These are phyloP conservation scores for Leishmania tarentolae DNA, from an alignment of 208 protist genomes.

Conservation along the genomic window DNA sequence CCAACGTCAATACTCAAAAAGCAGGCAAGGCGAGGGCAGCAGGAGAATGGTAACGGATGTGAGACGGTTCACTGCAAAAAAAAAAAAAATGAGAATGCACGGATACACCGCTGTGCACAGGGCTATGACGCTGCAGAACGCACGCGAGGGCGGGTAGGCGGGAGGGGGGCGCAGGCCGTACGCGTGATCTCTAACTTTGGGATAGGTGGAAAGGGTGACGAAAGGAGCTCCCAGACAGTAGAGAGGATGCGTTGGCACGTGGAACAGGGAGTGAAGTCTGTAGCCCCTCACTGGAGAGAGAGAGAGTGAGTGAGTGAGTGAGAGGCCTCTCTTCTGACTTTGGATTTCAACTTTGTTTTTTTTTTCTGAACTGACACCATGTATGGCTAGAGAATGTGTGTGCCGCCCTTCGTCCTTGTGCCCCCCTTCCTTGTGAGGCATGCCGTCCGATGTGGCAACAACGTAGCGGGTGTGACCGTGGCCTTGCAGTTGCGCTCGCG, in stretches of 20 bases:
- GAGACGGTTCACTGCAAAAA: neutral
- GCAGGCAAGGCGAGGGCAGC: neutral
- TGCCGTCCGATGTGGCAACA: neutral
- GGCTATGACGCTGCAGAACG: neutral
- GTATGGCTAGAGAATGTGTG: neutral
- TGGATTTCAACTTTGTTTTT: neutral
- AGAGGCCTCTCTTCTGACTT: neutral
- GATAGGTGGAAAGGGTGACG: neutral
- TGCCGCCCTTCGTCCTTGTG: neutral
- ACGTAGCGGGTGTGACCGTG: neutral
- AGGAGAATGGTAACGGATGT: neutral
- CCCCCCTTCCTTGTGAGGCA: neutral
- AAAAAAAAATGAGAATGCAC: neutral
- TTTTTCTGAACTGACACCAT: neutral
- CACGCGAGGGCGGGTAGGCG: neutral
- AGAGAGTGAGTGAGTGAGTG: no score
- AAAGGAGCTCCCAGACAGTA: neutral
- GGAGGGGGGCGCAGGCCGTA: neutral
- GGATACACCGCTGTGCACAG: neutral
- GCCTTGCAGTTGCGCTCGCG: neutral
- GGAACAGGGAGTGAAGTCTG: neutral
- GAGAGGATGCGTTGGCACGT: no score
- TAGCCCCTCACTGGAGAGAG: neutral
- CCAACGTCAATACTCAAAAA: neutral
- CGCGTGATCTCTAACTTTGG: neutral